Base-by-base conservation (phyloP, 352 stramenopile genomes). In the Phytophthora fragariaefolia region DNA sequence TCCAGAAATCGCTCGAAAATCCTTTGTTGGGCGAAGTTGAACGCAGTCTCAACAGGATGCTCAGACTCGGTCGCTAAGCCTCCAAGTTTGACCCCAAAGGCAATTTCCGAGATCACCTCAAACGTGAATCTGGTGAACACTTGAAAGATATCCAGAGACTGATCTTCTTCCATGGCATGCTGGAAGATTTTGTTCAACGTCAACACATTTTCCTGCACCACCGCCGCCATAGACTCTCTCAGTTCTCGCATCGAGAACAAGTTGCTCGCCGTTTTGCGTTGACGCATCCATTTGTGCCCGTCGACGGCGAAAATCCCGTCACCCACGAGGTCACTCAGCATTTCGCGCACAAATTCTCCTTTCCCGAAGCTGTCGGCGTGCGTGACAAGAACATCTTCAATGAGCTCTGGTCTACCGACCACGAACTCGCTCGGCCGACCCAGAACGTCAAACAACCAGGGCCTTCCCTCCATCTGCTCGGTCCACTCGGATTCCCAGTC, bases 201-300 rank as follows among this genome's bases (percentile, higher is more conserved):
- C 6, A 46, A 6, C 13, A 62, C 24, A 46, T 79, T 66, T 3
- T 60, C 51, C 46, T 71, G 68, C 2, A 87, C 58, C 5, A 71
- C 65, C 2, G 61, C 42, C 6, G 67, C 63, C 81, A 90, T 87
- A 15, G 53, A 69, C 2, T 82, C 77, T 4, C 71, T 63, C 0
- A 90, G 36, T 6, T 59, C 62, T 1, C 70, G 61, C 20, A 71
- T 62, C 15, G 77, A 78, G 61, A 89, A 90, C 46, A 89, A 54
- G 6, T 75, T 72, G 47, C 73, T 86, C 6, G 74, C 60, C 0
- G 77, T 83, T 73, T 87, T 88, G 42, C 81, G 77, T 49, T 90
- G 78, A 17, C 71, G 65, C 6, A 72, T 36, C 76, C 78, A 85
- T 46, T 74, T 76, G 47, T 65, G 53, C 0, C 64, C 66, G 36